Evolutionary conservation across 352 stramenopile genomes (phyloP), one percentile per base, ranked within the genome.

Genomic region (Hyaloperonospora arabidopsidis): DNA sequence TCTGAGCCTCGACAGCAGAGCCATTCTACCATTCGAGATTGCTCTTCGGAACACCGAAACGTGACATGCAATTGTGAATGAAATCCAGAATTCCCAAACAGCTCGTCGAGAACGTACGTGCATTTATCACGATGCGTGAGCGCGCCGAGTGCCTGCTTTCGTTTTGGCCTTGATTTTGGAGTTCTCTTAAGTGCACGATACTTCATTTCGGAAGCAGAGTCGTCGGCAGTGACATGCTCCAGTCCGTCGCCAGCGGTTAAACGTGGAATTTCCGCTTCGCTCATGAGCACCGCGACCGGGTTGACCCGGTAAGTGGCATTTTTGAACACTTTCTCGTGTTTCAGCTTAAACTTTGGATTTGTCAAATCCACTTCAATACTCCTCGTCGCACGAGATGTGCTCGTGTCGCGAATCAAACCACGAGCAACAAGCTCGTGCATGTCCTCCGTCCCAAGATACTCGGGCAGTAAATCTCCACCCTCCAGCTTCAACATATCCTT

Each of bases 11-110:
- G 48, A 6, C 18, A 21, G 14, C 74, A 76, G 0, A 87, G 50
- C 76, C 76, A 89, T 32, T 89, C 72, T 7, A 89, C 29, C 50
- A 87, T 28, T 15, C 38, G 68, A 0, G 65, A 54, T 43, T 89
- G 76, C 13, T 73, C 50, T 22, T 45, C 17, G 22, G 66, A 76
- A 52, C 76, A 89, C 14, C 64, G 63, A 28, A 86, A 87, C 48
- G 70, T 68, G 11, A 80, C 66, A 36, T 74, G 67, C 25, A 85
- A 10, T 7, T 69, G 60, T 15, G 72, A 67, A 6, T 45, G 41
- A 15, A 63, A 61, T 14, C 47, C 50, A 7, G 47, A 36, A 21
- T 67, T 74, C 2, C 69, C 67, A 28, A 77, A 73, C 1, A 52
- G 43, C 5, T 73, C 48, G 22, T 75, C 60, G 11, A 84, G 29